Percentiles rank a stretch among this genome's conserved stretches.
These are phyloP conservation scores for Moricandia moricandioides DNA, from an alignment of 345 rosid genomes.

Conservation along the genomic window DNA sequence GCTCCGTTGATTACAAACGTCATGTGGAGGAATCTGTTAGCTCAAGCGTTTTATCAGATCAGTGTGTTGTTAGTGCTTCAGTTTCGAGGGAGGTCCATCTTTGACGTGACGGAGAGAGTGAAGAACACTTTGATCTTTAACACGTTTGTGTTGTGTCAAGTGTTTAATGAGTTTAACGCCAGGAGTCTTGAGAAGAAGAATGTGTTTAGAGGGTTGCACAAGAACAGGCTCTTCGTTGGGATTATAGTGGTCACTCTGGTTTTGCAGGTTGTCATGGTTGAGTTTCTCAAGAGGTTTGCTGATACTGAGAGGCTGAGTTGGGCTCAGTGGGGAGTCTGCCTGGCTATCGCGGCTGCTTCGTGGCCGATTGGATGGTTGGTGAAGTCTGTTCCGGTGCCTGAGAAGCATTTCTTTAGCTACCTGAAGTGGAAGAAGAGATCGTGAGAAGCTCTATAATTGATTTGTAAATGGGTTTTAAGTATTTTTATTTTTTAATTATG, in stretches of 20 bases:
- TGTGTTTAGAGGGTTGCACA: slow-evolving; percentile 58
- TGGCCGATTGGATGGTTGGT: slow-evolving; percentile 77
- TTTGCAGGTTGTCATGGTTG: slow-evolving; percentile 72
- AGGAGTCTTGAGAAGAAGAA: slow-evolving; percentile 76
- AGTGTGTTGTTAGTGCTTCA: slow-evolving; percentile 59
- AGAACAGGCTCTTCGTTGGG: slow-evolving; percentile 60
- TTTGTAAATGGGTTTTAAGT: neutral
- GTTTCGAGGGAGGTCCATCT: slow-evolving; percentile 59
- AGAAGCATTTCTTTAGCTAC: slow-evolving; percentile 50
- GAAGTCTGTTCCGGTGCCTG: slow-evolving; percentile 60
- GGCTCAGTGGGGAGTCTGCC: slow-evolving; percentile 67
- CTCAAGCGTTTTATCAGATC: slow-evolving; percentile 69
- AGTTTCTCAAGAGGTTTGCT: slow-evolving; percentile 68
- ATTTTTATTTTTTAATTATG: neutral
- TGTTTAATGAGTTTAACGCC: slow-evolving; percentile 75
- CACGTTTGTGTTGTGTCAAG: slow-evolving; percentile 66
- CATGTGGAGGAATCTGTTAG: slow-evolving; percentile 75
- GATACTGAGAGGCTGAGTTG: slow-evolving; percentile 64
- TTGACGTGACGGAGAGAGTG: slow-evolving; percentile 48
- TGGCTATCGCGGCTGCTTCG: slow-evolving; percentile 50
- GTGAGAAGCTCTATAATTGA: slow-evolving; percentile 17
- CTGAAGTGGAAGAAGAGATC: slow-evolving; percentile 36
- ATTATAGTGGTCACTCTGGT: slow-evolving; percentile 52
- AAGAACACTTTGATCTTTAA: slow-evolving; percentile 71
- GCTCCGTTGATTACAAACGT: slow-evolving; percentile 65